Conservation (phyloP, 2,329 filamentous ascomycete genomes). For the Aspergillus pseudoglaucus region DNA sequence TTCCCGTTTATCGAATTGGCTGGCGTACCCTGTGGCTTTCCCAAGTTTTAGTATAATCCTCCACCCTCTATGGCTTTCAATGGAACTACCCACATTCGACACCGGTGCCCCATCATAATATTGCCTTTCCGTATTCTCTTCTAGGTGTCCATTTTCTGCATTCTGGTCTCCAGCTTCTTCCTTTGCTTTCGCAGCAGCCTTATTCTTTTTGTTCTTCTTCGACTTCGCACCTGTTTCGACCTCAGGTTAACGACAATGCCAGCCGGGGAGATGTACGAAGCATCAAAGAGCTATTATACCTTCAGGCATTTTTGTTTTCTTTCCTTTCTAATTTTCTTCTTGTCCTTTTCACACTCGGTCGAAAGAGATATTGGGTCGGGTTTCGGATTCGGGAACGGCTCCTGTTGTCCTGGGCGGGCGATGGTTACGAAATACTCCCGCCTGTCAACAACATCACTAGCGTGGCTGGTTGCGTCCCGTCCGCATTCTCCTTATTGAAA, state of each 20-base stretch:
- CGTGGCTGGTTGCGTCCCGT: constrained; percentile 14
- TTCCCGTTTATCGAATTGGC: constrained; percentile 8
- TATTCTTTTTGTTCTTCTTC: constrained; percentile 56
- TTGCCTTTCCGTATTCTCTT: constrained; percentile 19
- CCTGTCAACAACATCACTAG: constrained; percentile 35
- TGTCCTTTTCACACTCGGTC: neutral
- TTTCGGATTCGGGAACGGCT: neutral
- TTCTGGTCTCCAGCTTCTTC: constrained; percentile 26
- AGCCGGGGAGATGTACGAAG: neutral
- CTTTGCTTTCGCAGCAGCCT: constrained; percentile 41
- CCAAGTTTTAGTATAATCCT: constrained; percentile 12
- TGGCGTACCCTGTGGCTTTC: constrained; percentile 11
- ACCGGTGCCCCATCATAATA: constrained; percentile 25
- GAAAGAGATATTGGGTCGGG: neutral
- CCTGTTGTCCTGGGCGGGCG: constrained; percentile 1
- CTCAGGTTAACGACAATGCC: constrained; percentile 15
- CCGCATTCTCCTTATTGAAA: constrained; percentile 7
- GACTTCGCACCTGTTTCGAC: constrained; percentile 40
- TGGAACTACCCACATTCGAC: constrained; percentile 5
- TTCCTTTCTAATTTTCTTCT: constrained; percentile 1
- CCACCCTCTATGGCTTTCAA: neutral
- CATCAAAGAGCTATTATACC: constrained; percentile 6
- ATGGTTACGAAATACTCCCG: constrained; percentile 11
- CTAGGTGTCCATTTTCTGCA: constrained; percentile 16
- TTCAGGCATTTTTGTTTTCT: constrained; percentile 15